phyloP scores from a whole-genome alignment of 768 basidiomycete species.

The Amanita polypyramis region DNA sequence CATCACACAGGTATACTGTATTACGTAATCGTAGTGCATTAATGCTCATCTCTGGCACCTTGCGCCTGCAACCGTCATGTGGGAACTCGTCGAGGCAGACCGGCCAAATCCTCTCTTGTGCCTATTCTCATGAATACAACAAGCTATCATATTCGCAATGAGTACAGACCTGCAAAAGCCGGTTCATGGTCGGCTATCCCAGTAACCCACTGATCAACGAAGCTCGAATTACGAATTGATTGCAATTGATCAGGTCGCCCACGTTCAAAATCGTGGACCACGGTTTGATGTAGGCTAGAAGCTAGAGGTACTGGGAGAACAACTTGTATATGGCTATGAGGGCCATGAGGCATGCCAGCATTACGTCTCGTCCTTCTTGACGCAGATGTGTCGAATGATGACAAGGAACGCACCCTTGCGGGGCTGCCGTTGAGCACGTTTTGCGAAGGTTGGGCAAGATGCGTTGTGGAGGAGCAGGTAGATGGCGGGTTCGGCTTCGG shows the following conservation, averaged over 20 bases:
- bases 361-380: conserved; percentile 15
- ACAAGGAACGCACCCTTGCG: no score
- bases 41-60: no score
- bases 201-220: conserved; percentile 28
- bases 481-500: background rate
- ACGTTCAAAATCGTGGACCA: background rate
- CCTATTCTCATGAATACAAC: background rate
- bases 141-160: background rate
- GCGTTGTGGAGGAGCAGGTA: conserved; percentile 2
- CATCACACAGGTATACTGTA: no score
- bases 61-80: background rate
- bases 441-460: conserved; percentile 14
- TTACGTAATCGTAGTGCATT: no score
- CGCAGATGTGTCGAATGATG: conserved; percentile 15
- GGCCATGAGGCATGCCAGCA: conserved; percentile 50
- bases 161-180: background rate
- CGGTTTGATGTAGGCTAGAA: conserved; percentile 15
- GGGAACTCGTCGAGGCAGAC: background rate
- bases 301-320: conserved; percentile 59
- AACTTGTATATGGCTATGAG: conserved; percentile 52
- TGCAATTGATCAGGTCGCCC: background rate
- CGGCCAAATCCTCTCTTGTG: background rate
- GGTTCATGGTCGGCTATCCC: background rate
- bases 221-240: conserved; percentile 12
- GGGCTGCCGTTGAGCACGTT: background rate